A percentile compares a stretch with the other conserved stretches of the same genome.
These are phyloP conservation scores for Phialophora expanda DNA, from an alignment of 2,329 filamentous ascomycete genomes.

Conservation along the genomic window DNA sequence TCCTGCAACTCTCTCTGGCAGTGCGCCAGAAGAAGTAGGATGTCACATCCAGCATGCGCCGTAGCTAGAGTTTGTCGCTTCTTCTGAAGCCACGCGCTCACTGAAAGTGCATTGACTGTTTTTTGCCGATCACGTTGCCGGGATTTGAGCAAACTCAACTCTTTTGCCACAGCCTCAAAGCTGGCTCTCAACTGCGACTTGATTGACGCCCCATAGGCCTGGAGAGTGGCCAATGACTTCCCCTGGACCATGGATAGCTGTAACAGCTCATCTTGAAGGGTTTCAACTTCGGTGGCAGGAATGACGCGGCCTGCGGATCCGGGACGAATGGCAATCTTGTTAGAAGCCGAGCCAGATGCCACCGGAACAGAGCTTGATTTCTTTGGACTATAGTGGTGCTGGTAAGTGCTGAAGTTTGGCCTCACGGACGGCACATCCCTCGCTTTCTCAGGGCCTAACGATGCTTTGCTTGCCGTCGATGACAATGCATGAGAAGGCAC, in stretches of 20 bases:
- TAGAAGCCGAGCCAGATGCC: neutral
- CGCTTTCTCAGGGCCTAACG: neutral
- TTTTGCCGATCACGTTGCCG: slow-evolving; percentile 45
- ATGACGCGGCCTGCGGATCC: slow-evolving; percentile 42
- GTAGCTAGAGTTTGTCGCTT: neutral
- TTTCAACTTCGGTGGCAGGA: slow-evolving; percentile 44
- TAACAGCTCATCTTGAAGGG: slow-evolving; percentile 51
- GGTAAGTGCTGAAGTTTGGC: slow-evolving; percentile 46
- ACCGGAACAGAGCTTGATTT: slow-evolving; percentile 37
- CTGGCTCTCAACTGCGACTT: slow-evolving; percentile 10
- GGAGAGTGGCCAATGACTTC: slow-evolving; percentile 24
- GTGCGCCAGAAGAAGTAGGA: slow-evolving; percentile 25
- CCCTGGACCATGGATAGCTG: slow-evolving; percentile 50
- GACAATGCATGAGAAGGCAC: neutral
- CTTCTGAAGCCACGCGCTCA: slow-evolving; percentile 21
- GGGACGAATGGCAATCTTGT: slow-evolving; percentile 29
- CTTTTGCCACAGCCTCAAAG: slow-evolving; percentile 40
- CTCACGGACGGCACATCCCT: slow-evolving; percentile 27
- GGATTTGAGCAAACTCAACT: slow-evolving; percentile 41
- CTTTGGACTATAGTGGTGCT: slow-evolving; percentile 49
- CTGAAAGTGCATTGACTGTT: slow-evolving; percentile 44
- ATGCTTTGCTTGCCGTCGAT: neutral
- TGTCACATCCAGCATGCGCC: slow-evolving; percentile 5
- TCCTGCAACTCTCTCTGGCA: slow-evolving; percentile 21
- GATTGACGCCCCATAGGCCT: slow-evolving; percentile 27